Conservation (phyloP, 1,284 basidiomycete species). For the Austroboletus niveus region DNA sequence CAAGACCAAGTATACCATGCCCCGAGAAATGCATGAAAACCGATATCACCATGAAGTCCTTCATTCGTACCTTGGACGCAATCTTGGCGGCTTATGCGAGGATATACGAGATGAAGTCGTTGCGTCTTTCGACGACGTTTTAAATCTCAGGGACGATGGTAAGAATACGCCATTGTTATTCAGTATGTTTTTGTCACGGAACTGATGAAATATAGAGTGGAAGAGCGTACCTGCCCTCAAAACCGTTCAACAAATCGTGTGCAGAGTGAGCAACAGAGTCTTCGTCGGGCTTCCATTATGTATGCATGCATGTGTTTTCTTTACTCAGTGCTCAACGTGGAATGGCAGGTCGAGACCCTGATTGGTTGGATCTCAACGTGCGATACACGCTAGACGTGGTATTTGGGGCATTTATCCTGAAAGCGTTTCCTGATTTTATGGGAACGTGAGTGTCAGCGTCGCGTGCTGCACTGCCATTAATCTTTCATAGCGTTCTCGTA, state of each 20-base stretch:
- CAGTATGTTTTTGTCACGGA: background rate
- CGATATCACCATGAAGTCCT: constrained; percentile 28
- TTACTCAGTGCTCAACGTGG: background rate
- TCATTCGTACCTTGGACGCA: constrained; percentile 31
- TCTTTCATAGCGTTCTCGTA: background rate
- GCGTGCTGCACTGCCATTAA: background rate
- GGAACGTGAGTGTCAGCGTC: constrained; percentile 34
- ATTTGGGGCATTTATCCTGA: constrained; percentile 27
- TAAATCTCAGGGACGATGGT: constrained; percentile 14
- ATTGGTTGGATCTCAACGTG: constrained; percentile 37
- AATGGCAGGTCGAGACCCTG: constrained; percentile 19
- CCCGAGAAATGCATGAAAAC: constrained; percentile 19
- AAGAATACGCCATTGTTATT: background rate
- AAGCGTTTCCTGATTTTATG: constrained; percentile 38
- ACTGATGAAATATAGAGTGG: constrained; percentile 25
- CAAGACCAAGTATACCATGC: constrained; percentile 27
- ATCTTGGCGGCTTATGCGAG: constrained; percentile 20
- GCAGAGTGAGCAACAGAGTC: constrained; percentile 34
- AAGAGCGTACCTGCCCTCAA: constrained; percentile 16
- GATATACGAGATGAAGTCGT: constrained; percentile 34
- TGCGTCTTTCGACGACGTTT: constrained; percentile 25
- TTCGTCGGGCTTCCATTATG: constrained; percentile 41
- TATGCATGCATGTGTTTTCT: constrained; percentile 12
- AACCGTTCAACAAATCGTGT: constrained; percentile 26
- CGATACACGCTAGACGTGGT: constrained; percentile 34